These are phyloP conservation scores for Amylostereum chailletii DNA, from an alignment of 1,284 basidiomycete genomes.

Conservation along the genomic window DNA sequence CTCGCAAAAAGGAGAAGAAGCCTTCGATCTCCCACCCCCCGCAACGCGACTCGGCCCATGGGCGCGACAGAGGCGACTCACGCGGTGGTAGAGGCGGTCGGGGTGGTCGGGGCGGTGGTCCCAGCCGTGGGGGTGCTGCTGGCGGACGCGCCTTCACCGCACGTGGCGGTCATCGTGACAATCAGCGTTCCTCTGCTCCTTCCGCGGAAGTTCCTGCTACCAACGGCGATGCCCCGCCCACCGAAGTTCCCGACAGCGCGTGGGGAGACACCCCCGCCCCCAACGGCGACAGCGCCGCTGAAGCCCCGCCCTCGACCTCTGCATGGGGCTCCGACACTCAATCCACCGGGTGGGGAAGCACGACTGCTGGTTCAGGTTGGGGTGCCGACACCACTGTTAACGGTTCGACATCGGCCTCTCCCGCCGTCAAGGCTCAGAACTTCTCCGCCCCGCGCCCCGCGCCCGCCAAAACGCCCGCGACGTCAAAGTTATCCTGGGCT, in stretches of 20 bases:
- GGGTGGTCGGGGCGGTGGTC: constrained; percentile 51
- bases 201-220: constrained; percentile 11
- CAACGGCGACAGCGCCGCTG: constrained; percentile 8
- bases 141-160: constrained; percentile 35
- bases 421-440: constrained; percentile 19
- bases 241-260: constrained; percentile 14
- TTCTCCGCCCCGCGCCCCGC: constrained; percentile 15
- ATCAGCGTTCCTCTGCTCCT: constrained; percentile 24
- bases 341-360: constrained; percentile 16
- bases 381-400: constrained; percentile 30
- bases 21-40: constrained; percentile 22
- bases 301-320: constrained; percentile 7
- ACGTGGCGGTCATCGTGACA: constrained; percentile 44
- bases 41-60: constrained; percentile 38
- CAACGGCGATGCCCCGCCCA: constrained; percentile 12
- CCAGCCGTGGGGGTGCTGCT: constrained; percentile 43
- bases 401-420: constrained; percentile 18
- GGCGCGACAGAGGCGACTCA: constrained; percentile 43
- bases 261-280: constrained; percentile 8
- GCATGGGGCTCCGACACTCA: constrained; percentile 9
- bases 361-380: constrained; percentile 28
- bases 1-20: constrained; percentile 85
- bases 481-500: constrained; percentile 72
- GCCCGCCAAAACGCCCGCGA: constrained; percentile 47
- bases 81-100: constrained; percentile 59